Evolutionary conservation across 768 basidiomycete genomes (phyloP).

Genomic region (Leccinum disarticulatum): DNA sequence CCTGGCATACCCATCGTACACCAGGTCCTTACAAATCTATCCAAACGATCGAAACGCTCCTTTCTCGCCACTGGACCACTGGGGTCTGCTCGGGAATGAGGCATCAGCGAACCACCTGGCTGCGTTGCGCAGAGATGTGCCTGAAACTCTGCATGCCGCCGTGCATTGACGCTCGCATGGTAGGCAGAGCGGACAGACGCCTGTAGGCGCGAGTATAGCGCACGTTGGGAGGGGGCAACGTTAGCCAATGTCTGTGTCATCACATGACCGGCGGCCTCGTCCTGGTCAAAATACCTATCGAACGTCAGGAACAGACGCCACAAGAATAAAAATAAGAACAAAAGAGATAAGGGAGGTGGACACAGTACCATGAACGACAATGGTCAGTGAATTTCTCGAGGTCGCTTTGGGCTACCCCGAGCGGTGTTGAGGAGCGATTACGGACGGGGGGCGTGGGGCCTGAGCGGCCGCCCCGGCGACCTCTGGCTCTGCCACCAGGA

Average conservation of each 20-base stretch:
- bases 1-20: constrained; percentile 87
- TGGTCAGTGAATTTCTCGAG: constrained; percentile 76
- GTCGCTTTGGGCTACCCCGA: constrained; percentile 63
- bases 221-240: constrained; percentile 79
- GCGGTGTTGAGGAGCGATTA: constrained; percentile 68
- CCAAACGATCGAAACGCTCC: constrained; percentile 74
- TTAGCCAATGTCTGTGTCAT: constrained; percentile 84
- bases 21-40: constrained; percentile 77
- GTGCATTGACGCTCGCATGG: constrained; percentile 75
- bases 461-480: constrained; percentile 49
- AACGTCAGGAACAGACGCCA: constrained; percentile 10
- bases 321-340: background rate
- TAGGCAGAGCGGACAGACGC: constrained; percentile 83
- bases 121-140: constrained; percentile 78
- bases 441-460: constrained; percentile 51
- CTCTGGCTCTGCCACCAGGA: constrained; percentile 46
- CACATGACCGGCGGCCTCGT: constrained; percentile 70
- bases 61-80: constrained; percentile 62
- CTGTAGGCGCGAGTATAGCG: constrained; percentile 83
- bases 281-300: constrained; percentile 80
- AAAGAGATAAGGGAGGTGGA: background rate
- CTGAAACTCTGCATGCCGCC: constrained; percentile 80
- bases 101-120: constrained; percentile 77
- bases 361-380: constrained; percentile 72
- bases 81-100: constrained; percentile 70